Evolutionary conservation across 2,329 filamentous ascomycete genomes (phyloP).

Genomic region (Fusarium caatingaense): DNA sequence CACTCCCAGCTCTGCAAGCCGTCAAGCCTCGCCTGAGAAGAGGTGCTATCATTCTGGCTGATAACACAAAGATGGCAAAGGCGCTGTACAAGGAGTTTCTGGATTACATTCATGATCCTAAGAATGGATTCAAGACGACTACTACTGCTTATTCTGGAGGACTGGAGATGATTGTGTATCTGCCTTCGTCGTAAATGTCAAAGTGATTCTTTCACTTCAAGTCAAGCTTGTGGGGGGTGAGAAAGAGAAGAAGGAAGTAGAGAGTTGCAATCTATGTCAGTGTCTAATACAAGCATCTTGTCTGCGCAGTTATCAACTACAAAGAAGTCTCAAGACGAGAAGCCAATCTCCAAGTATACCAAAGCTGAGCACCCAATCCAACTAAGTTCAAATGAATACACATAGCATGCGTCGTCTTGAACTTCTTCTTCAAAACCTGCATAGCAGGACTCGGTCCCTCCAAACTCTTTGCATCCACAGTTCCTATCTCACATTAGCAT

Average conservation of each 20-base stretch:
- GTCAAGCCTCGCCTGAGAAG: slow-evolving; percentile 59
- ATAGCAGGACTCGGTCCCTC: slow-evolving; percentile 33
- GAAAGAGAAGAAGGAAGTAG: neutral
- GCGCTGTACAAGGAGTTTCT: slow-evolving; percentile 61
- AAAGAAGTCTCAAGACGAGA: slow-evolving; percentile 32
- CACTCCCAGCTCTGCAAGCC: slow-evolving; percentile 63
- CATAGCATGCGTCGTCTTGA: slow-evolving; percentile 54
- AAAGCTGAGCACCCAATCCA: slow-evolving; percentile 48
- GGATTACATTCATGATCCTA: slow-evolving; percentile 56
- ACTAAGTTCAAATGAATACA: slow-evolving; percentile 57
- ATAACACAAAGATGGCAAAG: slow-evolving; percentile 59
- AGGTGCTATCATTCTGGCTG: slow-evolving; percentile 62
- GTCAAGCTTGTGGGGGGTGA: neutral
- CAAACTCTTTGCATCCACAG: slow-evolving; percentile 15
- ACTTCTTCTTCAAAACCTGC: slow-evolving; percentile 45
- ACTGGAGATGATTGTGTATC: slow-evolving; percentile 46
- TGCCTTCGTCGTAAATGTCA: slow-evolving; percentile 9
- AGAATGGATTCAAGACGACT: slow-evolving; percentile 60
- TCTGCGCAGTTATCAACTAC: neutral
- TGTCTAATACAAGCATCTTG: neutral
- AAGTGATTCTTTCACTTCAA: neutral
- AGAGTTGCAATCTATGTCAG: neutral
- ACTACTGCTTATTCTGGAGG: slow-evolving; percentile 50
- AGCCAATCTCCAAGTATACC: slow-evolving; percentile 47
- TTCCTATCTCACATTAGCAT: slow-evolving; percentile 24